These are phyloP conservation scores for Suaeda aralocaspica DNA, from an alignment of 148 eudicot genomes.

Conservation along the genomic window DNA sequence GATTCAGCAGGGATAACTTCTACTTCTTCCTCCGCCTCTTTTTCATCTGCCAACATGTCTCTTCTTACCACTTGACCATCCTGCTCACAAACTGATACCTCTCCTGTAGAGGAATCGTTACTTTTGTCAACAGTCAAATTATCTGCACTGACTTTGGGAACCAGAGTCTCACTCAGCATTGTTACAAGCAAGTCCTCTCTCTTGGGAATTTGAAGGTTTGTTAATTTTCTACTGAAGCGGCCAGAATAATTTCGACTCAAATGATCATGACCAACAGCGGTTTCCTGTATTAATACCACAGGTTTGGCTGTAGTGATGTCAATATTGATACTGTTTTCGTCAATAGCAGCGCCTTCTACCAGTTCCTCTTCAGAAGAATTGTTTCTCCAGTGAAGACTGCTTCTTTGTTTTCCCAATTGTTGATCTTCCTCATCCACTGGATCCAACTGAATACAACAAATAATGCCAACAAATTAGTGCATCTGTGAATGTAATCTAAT, in stretches of 20 bases:
- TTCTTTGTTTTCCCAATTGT: constrained; percentile 36
- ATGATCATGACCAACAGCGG: constrained; percentile 16
- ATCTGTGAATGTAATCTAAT: too few relatives aligned
- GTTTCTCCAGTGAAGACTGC: constrained; percentile 51
- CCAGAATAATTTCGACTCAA: constrained; percentile 22
- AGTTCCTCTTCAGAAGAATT: constrained; percentile 68
- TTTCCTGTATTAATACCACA: constrained; percentile 26
- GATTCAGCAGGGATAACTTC: constrained; percentile 44
- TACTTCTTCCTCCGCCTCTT: constrained; percentile 30
- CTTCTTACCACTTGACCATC: constrained; percentile 17
- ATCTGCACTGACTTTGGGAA: constrained; percentile 12
- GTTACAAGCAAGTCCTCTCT: constrained; percentile 38
- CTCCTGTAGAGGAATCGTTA: constrained; percentile 34
- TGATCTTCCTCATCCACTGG: constrained; percentile 64
- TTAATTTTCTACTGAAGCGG: constrained; percentile 31
- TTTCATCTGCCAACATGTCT: constrained; percentile 26
- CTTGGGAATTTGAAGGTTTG: constrained; percentile 53
- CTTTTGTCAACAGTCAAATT: constrained; percentile 26
- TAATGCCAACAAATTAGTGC: not conserved
- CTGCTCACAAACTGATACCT: constrained; percentile 22
- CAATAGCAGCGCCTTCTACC: constrained; percentile 27
- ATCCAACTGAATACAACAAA: constrained; percentile 52
- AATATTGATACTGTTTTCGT: too few relatives aligned
- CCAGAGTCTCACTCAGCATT: constrained; percentile 35
- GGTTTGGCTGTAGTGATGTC: constrained; percentile 19